Conservation (phyloP, 768 basidiomycete genomes). For the Suillus fuscotomentosus region DNA sequence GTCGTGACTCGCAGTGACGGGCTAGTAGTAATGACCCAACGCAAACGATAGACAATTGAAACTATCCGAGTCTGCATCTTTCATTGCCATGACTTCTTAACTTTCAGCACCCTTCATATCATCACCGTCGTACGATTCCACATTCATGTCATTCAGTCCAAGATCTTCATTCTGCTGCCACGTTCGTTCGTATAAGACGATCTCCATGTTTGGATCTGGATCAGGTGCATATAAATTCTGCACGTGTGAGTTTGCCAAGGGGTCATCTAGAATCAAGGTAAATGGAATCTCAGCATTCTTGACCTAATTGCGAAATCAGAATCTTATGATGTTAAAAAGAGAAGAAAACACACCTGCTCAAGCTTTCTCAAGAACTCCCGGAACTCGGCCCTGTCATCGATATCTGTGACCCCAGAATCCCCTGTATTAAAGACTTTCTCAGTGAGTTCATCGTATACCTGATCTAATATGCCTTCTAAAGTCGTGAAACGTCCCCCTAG, state of each 20-base stretch:
- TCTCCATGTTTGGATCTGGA: conserved; percentile 89
- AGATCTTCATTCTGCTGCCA: conserved; percentile 94
- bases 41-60: not conserved
- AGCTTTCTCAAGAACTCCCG: conserved; percentile 72
- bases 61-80: not conserved
- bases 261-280: conserved; percentile 93
- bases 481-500: conserved; percentile 98
- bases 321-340: not conserved
- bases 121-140: conserved; percentile 44
- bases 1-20: not conserved
- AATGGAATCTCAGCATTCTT: conserved; percentile 79
- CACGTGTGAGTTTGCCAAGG: conserved; percentile 91
- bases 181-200: conserved; percentile 80
- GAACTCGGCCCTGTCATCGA: conserved; percentile 58
- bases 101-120: conserved; percentile 1
- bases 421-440: conserved; percentile 81
- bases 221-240: conserved; percentile 98
- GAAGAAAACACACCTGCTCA: conserved; percentile 54
- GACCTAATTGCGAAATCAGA: conserved; percentile 44
- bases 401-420: conserved; percentile 47
- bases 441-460: conserved; percentile 92
- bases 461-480: conserved; percentile 90
- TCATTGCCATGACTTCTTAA: not conserved
- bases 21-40: not conserved
- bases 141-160: conserved; percentile 87